phyloP scores from a whole-genome alignment of 495 filamentous ascomycete species.

The Cladorrhinum samala region DNA sequence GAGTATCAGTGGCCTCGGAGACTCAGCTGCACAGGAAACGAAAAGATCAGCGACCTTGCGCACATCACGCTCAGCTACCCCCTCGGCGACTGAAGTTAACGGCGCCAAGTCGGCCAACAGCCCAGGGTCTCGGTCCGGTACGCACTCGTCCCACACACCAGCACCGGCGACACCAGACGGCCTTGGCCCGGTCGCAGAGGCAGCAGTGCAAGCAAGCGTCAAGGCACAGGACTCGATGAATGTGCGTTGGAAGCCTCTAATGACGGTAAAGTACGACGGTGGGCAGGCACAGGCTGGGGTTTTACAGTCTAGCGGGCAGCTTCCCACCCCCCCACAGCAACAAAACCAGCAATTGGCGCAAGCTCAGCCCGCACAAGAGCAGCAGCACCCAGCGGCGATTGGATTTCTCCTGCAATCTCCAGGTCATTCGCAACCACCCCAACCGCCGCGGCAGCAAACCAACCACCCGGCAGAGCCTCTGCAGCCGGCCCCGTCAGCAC shows the following conservation, averaged over 20 bases:
- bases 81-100: no score
- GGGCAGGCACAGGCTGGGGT: no score
- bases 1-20: slow-evolving; percentile 8
- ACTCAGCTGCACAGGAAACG: no score
- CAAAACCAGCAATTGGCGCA: slow-evolving; percentile 1
- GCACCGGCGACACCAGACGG: no score
- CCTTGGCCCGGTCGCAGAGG: neutral
- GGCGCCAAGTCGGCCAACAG: slow-evolving; percentile 8
- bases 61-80: no score
- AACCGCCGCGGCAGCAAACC: slow-evolving; percentile 1
- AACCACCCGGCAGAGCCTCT: neutral
- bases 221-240: neutral
- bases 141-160: slow-evolving; percentile 9
- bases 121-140: slow-evolving; percentile 10
- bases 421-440: neutral
- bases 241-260: slow-evolving; percentile 18
- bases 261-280: slow-evolving; percentile 17
- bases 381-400: no score
- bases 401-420: no score
- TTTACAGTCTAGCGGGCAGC: no score
- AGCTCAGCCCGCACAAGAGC: neutral
- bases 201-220: neutral
- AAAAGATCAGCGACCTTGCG: no score
- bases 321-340: neutral
- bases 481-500: neutral